Evolutionary conservation across 331 rosid species (phyloP), one percentile per base, ranked within the genome.

Genomic region (Quercus lobata): DNA sequence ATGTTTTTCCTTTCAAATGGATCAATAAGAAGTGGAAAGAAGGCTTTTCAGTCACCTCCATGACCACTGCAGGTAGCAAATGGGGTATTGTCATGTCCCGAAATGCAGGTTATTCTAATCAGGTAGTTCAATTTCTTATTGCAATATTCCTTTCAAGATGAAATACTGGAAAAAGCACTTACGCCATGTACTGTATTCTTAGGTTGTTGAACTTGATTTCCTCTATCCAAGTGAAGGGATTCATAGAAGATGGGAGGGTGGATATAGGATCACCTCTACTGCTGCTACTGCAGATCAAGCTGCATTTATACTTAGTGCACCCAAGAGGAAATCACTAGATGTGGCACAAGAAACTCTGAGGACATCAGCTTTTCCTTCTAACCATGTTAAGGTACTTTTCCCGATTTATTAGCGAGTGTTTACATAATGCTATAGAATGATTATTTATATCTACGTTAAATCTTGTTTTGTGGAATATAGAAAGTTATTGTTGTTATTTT

Each of bases 61-160:
- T 85, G 88, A 82, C 88, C 71, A 78, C 88, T 7, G 76, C 86
- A 15, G 88, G 84, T 61, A 82, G 76, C 79, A 85, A 81, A 82
- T 85, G 88, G 88, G 88, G 88, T 37, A 72, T 85, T 21, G 88
- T 85, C 46, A 82, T 85, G 88, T 85, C 88, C 57, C 78, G 86
- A n/a, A 85, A 85, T 65, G 81, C 88, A 41, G 86, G 88, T 63
- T 85, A 75, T 76, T 76, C 83, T 35, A 79, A 77, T 78, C 88
- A 85, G 88, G 88, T 85, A 85, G 21, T 41, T 18, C 25, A 74
- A 12, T 58, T 15, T 78, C 19, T 55, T 9, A 4, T 44, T 76
- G 30, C 68, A 14, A 18, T 21, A 17, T 65, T 63, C 52, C 21
- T 0, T 53, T 78, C 19, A 3, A 41, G 73, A 54, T 54, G 56